Percentiles rank a stretch among this genome's conserved stretches.
Evolutionary conservation across 148 eudicot species (phyloP).

Genomic region (Pouteria glomerata): DNA sequence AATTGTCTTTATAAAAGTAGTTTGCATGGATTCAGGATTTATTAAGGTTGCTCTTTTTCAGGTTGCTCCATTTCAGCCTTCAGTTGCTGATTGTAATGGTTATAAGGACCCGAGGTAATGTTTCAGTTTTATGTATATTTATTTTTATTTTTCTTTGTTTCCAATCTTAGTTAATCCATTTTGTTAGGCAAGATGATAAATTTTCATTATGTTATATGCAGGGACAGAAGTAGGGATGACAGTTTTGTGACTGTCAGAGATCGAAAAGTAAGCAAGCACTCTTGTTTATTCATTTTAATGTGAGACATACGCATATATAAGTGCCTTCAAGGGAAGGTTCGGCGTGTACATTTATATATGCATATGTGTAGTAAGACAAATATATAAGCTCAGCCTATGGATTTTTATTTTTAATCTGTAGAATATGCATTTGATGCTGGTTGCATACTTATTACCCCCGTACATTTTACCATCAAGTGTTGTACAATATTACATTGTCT

Average conservation of each 20-base stretch:
- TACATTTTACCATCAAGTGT: background rate
- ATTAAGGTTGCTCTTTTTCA: slow-evolving; percentile 10
- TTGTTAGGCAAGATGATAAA: background rate
- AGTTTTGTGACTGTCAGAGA: slow-evolving; percentile 34
- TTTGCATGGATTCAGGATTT: background rate
- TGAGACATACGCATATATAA: background rate
- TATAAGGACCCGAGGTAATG: slow-evolving; percentile 38
- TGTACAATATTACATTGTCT: background rate
- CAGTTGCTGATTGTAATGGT: slow-evolving; percentile 32
- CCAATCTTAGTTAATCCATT: background rate
- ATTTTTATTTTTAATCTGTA: background rate
- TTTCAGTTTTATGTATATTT: slow-evolving; percentile 4
- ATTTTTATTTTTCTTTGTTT: background rate
- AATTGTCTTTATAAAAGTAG: background rate
- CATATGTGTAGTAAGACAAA: background rate
- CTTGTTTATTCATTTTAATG: slow-evolving; percentile 5
- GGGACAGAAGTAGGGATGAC: slow-evolving; percentile 45
- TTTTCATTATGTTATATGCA: slow-evolving; percentile 14
- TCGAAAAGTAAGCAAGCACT: slow-evolving; percentile 45
- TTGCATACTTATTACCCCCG: background rate
- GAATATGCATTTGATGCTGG: background rate
- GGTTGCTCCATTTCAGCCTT: slow-evolving; percentile 28
- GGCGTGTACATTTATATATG: background rate
- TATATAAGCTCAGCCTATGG: background rate
- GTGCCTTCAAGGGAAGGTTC: background rate